These are phyloP conservation scores for Boletellus sp. DNA, from an alignment of 1,284 basidiomycete genomes.

Conservation along the genomic window DNA sequence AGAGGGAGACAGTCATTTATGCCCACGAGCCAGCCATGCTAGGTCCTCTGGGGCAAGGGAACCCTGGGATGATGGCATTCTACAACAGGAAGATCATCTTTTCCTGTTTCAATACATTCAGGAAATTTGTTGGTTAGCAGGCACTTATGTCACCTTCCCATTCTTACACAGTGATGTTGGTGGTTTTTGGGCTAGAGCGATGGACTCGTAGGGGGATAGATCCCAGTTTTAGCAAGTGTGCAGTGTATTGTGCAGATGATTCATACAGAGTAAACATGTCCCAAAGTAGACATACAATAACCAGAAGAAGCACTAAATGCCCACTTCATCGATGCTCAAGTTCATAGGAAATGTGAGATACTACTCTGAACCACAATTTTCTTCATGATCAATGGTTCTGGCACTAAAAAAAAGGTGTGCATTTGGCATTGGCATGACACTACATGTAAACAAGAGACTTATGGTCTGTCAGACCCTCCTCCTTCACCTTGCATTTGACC, in stretches of 20 bases:
- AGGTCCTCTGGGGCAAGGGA: too few relatives aligned
- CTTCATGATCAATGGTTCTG: constrained; percentile 83
- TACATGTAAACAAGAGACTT: constrained; percentile 36
- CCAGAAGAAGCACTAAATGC: not conserved
- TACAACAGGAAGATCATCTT: too few relatives aligned
- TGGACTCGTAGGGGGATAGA: too few relatives aligned
- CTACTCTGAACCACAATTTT: constrained; percentile 72
- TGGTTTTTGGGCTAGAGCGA: too few relatives aligned
- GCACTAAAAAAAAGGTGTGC: constrained; percentile 40
- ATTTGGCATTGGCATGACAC: constrained; percentile 6
- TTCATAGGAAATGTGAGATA: constrained; percentile 64
- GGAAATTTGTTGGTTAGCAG: too few relatives aligned
- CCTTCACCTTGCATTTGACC: constrained; percentile 87
- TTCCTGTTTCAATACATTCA: too few relatives aligned
- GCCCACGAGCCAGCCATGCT: too few relatives aligned
- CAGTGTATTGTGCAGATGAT: constrained; percentile 8
- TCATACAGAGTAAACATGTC: not conserved
- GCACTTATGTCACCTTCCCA: too few relatives aligned
- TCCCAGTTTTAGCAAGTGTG: constrained; percentile 7
- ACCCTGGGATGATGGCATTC: too few relatives aligned
- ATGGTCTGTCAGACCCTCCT: constrained; percentile 83
- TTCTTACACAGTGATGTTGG: too few relatives aligned
- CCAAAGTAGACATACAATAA: constrained; percentile 6
- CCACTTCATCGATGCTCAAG: constrained; percentile 13
- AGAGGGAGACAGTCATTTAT: too few relatives aligned